A percentile compares a stretch with the other conserved stretches of the same genome.
Evolutionary conservation across 345 rosid genomes (phyloP).

Genomic region (Sisymbrium altissimum): DNA sequence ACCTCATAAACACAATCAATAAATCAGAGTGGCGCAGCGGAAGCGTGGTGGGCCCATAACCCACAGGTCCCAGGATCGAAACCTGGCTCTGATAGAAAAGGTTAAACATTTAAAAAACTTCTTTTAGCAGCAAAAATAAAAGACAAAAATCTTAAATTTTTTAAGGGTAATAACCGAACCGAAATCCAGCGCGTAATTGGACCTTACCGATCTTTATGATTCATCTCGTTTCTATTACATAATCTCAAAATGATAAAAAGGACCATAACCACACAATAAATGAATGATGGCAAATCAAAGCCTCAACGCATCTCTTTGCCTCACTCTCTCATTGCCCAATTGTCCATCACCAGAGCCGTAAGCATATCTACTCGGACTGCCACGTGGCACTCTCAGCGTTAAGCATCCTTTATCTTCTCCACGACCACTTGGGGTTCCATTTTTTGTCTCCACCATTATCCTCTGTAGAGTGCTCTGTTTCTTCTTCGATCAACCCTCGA

Average conservation of each 20-base stretch:
- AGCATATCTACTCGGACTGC: constrained; percentile 21
- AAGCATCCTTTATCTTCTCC: constrained; percentile 27
- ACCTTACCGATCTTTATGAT: neutral
- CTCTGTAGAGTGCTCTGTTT: neutral
- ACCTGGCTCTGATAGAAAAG: constrained; percentile 19
- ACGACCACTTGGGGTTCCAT: constrained; percentile 9
- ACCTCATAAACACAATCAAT: no score
- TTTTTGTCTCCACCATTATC: constrained; percentile 11
- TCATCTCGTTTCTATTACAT: neutral
- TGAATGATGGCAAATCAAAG: constrained; percentile 28
- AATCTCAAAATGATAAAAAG: constrained; percentile 10
- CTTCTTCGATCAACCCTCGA: constrained; percentile 6
- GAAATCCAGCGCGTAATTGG: neutral
- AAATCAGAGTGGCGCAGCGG: constrained; percentile 65
- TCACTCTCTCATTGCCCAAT: constrained; percentile 22
- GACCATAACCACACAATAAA: constrained; percentile 34
- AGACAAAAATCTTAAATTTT: no score
- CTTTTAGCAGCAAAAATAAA: no score
- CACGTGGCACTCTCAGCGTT: constrained; percentile 33
- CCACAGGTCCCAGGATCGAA: constrained; percentile 75
- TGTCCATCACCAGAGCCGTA: constrained; percentile 18
- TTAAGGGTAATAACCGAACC: neutral
- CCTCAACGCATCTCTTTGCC: constrained; percentile 15
- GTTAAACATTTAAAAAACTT: no score
- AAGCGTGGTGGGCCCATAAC: constrained; percentile 74